Base-by-base conservation (phyloP, 495 filamentous ascomycete species). In the Collariella sp. region DNA sequence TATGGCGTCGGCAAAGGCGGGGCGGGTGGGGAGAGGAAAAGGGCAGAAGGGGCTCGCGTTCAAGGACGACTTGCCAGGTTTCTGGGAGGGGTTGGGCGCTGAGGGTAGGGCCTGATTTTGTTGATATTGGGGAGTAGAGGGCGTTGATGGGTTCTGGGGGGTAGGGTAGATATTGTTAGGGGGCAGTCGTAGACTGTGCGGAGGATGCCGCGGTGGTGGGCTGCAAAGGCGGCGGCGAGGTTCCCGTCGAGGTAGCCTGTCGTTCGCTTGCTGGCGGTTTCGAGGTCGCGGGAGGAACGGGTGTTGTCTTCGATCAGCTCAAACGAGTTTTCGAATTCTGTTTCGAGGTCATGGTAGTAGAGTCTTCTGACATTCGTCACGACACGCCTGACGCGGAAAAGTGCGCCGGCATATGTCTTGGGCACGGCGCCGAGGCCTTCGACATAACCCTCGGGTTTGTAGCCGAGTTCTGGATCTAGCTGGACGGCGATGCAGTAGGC, bases 141-240 rank as follows among this genome's bases (percentile, higher is more conserved):
- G 50, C 7, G 13, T n/a, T n/a, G n/a, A n/a, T 52, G 45, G 6
- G 33, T 11, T 0, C 20, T 6, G 10, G 16, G 19, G 0, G 49
- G 35, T 6, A 33, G 12, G 26, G 11, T 7, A 0, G 57, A 54
- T 26, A 63, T 31, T 5, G 55, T 63, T 10, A 58, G 9, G 15
- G 58, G 61, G 18, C 58, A 63, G 35, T 63, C 61, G 22, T 63
- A 63, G 7, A 61, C 43, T 1, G 52, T 56, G 2, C 59, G 51
- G 11, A 63, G 24, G 11, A 52, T 42, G 0, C 54, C 57, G 0
- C 50, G 45, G 0, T 15, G 19, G 11, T 63, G 51, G 0, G 31
- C 0, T 5, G 31, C 23, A 40, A 62, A 62, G 1, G 58, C 58
- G 7, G 54, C 16, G 18, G 39, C 50, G 0, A 61, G 31, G 23